phyloP scores from a whole-genome alignment of 305 asterid genomes.

The Rubia tinctorum region DNA sequence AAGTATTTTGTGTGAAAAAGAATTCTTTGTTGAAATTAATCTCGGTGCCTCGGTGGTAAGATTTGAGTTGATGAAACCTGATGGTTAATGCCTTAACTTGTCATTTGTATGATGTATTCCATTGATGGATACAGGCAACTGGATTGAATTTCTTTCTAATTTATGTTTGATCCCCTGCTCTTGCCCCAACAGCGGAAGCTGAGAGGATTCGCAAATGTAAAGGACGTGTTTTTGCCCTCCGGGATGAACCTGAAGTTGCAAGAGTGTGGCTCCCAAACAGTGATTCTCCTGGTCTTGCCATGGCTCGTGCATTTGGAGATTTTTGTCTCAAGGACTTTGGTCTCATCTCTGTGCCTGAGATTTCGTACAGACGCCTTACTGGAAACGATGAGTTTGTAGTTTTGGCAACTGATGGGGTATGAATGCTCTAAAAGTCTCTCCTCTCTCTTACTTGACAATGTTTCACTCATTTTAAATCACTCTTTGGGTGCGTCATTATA shows the following conservation, averaged over 20 bases:
- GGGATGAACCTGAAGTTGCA: constrained; percentile 82
- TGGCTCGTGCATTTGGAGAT: constrained; percentile 94
- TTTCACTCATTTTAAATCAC: background rate
- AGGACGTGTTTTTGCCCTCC: constrained; percentile 85
- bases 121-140: background rate
- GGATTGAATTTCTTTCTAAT: background rate
- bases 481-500: constrained; percentile 20
- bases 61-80: background rate
- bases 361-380: constrained; percentile 55
- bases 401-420: constrained; percentile 85
- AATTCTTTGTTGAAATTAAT: background rate
- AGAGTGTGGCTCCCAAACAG: constrained; percentile 80
- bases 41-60: background rate
- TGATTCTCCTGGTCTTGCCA: constrained; percentile 86
- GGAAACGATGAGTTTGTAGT: constrained; percentile 71
- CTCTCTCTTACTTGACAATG: background rate
- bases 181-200: constrained; percentile 53
- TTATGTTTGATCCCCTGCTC: background rate
- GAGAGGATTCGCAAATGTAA: constrained; percentile 72
- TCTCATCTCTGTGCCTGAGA: constrained; percentile 78
- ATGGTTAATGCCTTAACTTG: background rate
- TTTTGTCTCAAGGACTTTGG: constrained; percentile 88
- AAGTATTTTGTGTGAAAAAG: background rate
- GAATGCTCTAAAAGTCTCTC: background rate
- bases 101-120: background rate